phyloP scores from a whole-genome alignment of 2,329 filamentous ascomycete species.

The Fusarium bulbicola region DNA sequence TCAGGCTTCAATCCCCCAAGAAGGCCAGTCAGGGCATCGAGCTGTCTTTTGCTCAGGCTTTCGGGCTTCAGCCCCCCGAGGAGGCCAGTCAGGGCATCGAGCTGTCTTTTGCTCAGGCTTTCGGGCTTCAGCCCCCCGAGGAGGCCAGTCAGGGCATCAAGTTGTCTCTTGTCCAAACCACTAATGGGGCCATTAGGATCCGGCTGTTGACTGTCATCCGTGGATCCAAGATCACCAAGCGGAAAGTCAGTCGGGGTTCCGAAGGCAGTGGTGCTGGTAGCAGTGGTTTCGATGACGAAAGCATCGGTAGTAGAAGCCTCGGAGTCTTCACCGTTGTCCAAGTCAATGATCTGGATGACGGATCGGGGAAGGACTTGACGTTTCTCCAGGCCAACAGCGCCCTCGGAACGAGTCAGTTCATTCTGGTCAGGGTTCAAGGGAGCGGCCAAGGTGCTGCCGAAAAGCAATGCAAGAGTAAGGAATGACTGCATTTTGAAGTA shows the following conservation, averaged over 20 bases:
- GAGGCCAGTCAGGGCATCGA: neutral
- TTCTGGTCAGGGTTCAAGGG: neutral
- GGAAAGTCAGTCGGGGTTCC: neutral
- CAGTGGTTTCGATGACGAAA: neutral
- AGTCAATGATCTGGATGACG: neutral
- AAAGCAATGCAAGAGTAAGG: neutral
- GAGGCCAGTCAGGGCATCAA: neutral
- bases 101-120: neutral
- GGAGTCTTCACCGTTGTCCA: neutral
- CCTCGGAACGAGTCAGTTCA: neutral
- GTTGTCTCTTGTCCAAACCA: neutral
- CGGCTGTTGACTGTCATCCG: neutral
- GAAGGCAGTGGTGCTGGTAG: neutral
- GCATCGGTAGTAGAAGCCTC: neutral
- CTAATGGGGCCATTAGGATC: neutral
- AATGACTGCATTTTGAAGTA: neutral
- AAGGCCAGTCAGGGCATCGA: neutral
- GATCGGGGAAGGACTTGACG: neutral
- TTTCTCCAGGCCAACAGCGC: neutral
- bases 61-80: neutral
- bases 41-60: neutral
- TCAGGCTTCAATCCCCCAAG: neutral
- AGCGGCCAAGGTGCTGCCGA: neutral
- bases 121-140: neutral
- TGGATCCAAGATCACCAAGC: neutral